These are phyloP conservation scores for Xylaria sp. DNA, from an alignment of 2,329 filamentous ascomycete species.

Conservation along the genomic window DNA sequence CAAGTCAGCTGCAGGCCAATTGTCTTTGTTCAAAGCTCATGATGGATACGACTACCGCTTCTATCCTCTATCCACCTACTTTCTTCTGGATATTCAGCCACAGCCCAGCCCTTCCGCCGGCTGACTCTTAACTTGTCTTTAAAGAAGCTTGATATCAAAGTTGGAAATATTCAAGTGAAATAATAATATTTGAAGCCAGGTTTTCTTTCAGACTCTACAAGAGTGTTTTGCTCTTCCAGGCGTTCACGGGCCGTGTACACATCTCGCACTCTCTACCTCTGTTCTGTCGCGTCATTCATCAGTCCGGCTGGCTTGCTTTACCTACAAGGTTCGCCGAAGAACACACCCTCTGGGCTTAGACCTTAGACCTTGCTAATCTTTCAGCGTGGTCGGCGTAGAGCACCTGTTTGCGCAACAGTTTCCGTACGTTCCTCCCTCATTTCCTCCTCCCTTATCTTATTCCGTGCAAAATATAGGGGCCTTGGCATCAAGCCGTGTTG, in stretches of 20 bases:
- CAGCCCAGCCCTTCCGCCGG: neutral
- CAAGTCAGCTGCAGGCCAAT: neutral
- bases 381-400: neutral
- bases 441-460: neutral
- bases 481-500: neutral
- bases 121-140: neutral
- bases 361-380: conserved; percentile 3
- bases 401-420: neutral
- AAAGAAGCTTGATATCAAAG: conserved; percentile 1
- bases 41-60: neutral
- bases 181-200: neutral
- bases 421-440: conserved; percentile 9
- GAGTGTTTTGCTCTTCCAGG: neutral
- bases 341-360: neutral
- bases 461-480: neutral
- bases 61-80: neutral
- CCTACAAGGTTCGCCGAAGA: conserved; percentile 3
- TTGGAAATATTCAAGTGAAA: conserved; percentile 21
- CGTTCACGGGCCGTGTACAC: no score
- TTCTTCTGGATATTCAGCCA: neutral
- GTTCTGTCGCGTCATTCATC: conserved; percentile 16
- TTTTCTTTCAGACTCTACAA: conserved; percentile 11
- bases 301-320: neutral
- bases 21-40: neutral
- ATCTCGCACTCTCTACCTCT: neutral